Conservation (phyloP, 2,329 filamentous ascomycete genomes). For the Fusarium annulatum region DNA sequence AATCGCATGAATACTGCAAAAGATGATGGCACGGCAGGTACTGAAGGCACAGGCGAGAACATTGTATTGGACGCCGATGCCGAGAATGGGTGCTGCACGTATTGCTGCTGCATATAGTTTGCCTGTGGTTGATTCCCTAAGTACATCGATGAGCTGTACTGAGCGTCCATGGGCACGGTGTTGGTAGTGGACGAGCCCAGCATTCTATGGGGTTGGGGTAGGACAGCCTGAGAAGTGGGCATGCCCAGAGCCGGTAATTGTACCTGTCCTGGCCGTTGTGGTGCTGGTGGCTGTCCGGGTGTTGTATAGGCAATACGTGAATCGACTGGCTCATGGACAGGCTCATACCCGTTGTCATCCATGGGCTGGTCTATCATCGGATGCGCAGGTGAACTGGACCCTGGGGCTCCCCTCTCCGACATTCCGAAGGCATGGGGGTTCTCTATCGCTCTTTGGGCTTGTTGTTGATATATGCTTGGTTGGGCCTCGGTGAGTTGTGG, state of each 20-base stretch:
- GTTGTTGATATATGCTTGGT: not conserved
- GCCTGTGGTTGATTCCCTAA: constrained; percentile 53
- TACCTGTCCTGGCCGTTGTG: constrained; percentile 16
- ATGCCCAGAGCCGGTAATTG: constrained; percentile 39
- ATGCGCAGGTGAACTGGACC: constrained; percentile 30
- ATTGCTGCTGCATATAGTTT: constrained; percentile 50
- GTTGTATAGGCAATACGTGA: constrained; percentile 43
- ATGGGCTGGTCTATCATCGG: constrained; percentile 39
- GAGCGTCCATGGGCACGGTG: constrained; percentile 48
- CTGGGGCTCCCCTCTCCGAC: not conserved
- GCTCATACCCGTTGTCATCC: constrained; percentile 36
- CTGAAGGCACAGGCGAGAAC: constrained; percentile 39
- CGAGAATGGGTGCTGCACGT: constrained; percentile 46
- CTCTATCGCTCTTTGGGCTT: not conserved
- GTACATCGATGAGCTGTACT: constrained; percentile 54
- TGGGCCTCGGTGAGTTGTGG: not conserved
- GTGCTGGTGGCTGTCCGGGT: constrained; percentile 17
- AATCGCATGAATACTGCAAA: constrained; percentile 77
- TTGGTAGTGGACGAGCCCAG: constrained; percentile 41
- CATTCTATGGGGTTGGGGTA: constrained; percentile 41
- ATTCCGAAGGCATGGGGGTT: not conserved
- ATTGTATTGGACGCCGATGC: constrained; percentile 38
- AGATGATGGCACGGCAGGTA: constrained; percentile 36
- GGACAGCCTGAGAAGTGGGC: constrained; percentile 23
- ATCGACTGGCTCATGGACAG: constrained; percentile 39